These are phyloP conservation scores for Serendipita sp. DNA, from an alignment of 1,284 basidiomycete species.

Conservation along the genomic window DNA sequence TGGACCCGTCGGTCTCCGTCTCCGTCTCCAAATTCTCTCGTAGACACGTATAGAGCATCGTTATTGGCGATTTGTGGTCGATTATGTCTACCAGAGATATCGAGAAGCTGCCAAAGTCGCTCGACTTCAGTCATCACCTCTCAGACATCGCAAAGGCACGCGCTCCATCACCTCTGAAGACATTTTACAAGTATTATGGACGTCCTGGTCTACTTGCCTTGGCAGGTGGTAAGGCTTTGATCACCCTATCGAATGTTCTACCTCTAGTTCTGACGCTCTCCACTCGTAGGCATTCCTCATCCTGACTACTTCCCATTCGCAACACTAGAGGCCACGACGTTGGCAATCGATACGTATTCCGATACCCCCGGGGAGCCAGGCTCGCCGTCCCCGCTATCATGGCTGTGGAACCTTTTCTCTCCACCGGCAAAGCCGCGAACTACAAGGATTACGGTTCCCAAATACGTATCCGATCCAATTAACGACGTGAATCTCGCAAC, in stretches of 20 bases:
- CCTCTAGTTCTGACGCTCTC: neutral
- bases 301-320: constrained; percentile 52
- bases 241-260: neutral
- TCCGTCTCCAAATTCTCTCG: too few relatives aligned
- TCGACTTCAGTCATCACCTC: constrained; percentile 46
- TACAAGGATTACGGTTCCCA: constrained; percentile 35
- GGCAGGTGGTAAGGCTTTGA: constrained; percentile 36
- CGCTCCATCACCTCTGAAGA: constrained; percentile 47
- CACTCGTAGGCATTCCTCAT: constrained; percentile 42
- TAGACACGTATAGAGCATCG: too few relatives aligned
- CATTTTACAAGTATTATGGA: constrained; percentile 38
- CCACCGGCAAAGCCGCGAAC: constrained; percentile 35
- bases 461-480: constrained; percentile 31
- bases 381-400: constrained; percentile 30
- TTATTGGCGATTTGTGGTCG: too few relatives aligned
- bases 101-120: constrained; percentile 24
- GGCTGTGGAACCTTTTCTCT: constrained; percentile 53
- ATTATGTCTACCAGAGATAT: neutral
- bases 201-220: constrained; percentile 38
- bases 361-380: constrained; percentile 19
- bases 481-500: constrained; percentile 44
- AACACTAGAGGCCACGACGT: constrained; percentile 33
- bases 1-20: too few relatives aligned
- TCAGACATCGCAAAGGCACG: constrained; percentile 41
- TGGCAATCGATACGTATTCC: constrained; percentile 26